These are phyloP conservation scores for Telfairia occidentalis DNA, from an alignment of 331 rosid genomes.

Conservation along the genomic window DNA sequence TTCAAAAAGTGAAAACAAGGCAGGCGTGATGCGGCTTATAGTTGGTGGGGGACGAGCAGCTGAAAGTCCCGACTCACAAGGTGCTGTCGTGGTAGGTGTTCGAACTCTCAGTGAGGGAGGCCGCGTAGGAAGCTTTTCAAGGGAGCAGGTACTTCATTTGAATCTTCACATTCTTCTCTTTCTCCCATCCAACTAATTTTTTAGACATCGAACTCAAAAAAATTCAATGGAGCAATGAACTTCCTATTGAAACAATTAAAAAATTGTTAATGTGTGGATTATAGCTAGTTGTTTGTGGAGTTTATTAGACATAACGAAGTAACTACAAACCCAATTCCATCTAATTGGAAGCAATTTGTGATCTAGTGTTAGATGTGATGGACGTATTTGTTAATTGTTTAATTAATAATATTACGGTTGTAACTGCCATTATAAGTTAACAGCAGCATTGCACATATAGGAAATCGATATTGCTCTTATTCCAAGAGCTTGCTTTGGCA, in stretches of 20 bases:
- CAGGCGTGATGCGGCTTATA: slow-evolving; percentile 95
- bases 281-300: neutral
- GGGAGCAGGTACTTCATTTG: slow-evolving; percentile 73
- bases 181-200: neutral
- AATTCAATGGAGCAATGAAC: neutral
- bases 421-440: neutral
- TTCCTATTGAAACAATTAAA: neutral
- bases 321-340: neutral
- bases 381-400: neutral
- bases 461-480: neutral
- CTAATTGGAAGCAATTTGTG: neutral
- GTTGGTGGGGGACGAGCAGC: slow-evolving; percentile 98
- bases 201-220: neutral
- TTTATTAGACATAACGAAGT: neutral
- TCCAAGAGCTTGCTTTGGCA: neutral
- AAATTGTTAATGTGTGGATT: neutral
- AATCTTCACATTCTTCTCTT: neutral
- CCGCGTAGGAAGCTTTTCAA: slow-evolving; percentile 89
- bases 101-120: slow-evolving; percentile 99
- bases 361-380: neutral
- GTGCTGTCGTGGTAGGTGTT: slow-evolving; percentile 98
- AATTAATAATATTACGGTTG: neutral
- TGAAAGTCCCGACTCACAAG: slow-evolving; percentile 66
- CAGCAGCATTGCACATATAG: neutral
- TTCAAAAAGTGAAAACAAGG: slow-evolving; percentile 76